These are phyloP conservation scores for Tympanopsis confertula DNA, from an alignment of 2,329 filamentous ascomycete genomes.

Conservation along the genomic window DNA sequence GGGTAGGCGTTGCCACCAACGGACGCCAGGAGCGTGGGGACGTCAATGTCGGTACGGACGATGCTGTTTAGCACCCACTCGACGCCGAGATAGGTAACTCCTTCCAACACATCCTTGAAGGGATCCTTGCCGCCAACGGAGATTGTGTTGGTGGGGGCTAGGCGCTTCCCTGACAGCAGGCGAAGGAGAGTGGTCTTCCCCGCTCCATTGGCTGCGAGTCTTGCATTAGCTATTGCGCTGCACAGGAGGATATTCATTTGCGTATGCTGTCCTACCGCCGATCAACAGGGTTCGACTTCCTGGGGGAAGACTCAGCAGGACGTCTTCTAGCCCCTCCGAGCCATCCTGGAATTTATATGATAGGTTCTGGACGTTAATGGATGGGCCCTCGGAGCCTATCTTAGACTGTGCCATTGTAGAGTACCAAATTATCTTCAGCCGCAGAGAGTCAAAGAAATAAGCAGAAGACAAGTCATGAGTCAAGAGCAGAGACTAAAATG, in stretches of 20 bases:
- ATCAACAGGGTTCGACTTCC: constrained; percentile 1
- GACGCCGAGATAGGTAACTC: constrained; percentile 90
- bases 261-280: not conserved
- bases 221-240: constrained; percentile 72
- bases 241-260: constrained; percentile 49
- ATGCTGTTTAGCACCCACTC: constrained; percentile 98
- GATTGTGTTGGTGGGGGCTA: constrained; percentile 68
- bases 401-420: not conserved
- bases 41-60: constrained; percentile 87
- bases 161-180: constrained; percentile 86
- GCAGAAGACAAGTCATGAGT: too few species aligned
- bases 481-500: too few species aligned
- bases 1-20: constrained; percentile 80
- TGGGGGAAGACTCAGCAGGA: not conserved
- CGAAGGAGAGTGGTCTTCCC: constrained; percentile 95
- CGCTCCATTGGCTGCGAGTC: constrained; percentile 93
- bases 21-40: constrained; percentile 69
- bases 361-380: not conserved
- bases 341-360: constrained; percentile 1
- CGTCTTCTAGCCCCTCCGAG: not conserved
- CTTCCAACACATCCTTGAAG: constrained; percentile 80
- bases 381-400: not conserved
- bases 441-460: too few species aligned
- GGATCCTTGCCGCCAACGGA: constrained; percentile 75
- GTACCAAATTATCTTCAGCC: too few species aligned